These are phyloP conservation scores for Hortaea werneckii DNA, from an alignment of 2,329 filamentous ascomycete genomes.

Conservation along the genomic window DNA sequence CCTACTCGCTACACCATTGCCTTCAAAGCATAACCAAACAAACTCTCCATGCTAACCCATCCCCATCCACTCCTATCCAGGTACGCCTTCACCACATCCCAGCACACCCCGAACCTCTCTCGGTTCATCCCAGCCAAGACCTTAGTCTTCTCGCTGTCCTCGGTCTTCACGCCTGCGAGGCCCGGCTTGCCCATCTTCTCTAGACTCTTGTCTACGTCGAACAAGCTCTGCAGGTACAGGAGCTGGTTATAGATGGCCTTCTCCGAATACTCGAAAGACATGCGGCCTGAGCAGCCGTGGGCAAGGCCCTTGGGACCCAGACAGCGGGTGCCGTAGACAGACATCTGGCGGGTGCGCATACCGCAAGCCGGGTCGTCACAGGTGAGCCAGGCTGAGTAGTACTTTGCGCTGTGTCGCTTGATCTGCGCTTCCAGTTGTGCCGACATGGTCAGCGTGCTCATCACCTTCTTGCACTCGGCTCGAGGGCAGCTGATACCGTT, in stretches of 20 bases:
- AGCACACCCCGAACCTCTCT: slow-evolving; percentile 63
- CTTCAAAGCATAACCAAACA: slow-evolving; percentile 35
- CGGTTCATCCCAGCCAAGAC: slow-evolving; percentile 77
- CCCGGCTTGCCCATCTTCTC: slow-evolving; percentile 24
- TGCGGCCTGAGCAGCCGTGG: slow-evolving; percentile 72
- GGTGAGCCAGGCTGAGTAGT: slow-evolving; percentile 86
- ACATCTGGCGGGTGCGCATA: slow-evolving; percentile 80
- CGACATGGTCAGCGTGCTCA: slow-evolving; percentile 64
- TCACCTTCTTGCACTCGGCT: slow-evolving; percentile 49
- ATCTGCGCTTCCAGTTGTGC: slow-evolving; percentile 83
- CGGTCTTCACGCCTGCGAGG: slow-evolving; percentile 19
- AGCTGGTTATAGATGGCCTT: slow-evolving; percentile 93
- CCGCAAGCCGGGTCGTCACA: slow-evolving; percentile 86
- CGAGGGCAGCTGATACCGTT: slow-evolving; percentile 64
- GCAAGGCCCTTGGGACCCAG: slow-evolving; percentile 78
- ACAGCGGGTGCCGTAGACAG: slow-evolving; percentile 83
- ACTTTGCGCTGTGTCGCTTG: slow-evolving; percentile 64
- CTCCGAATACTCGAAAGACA: slow-evolving; percentile 81
- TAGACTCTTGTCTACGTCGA: slow-evolving; percentile 78
- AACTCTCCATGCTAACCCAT: slow-evolving; percentile 39
- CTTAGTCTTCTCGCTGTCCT: slow-evolving; percentile 50
- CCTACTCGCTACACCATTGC: neutral
- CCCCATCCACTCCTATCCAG: slow-evolving; percentile 29
- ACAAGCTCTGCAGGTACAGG: slow-evolving; percentile 73
- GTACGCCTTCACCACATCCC: slow-evolving; percentile 57